These are phyloP conservation scores for Thielaviopsis populi DNA, from an alignment of 2,329 filamentous ascomycete genomes.

Conservation along the genomic window DNA sequence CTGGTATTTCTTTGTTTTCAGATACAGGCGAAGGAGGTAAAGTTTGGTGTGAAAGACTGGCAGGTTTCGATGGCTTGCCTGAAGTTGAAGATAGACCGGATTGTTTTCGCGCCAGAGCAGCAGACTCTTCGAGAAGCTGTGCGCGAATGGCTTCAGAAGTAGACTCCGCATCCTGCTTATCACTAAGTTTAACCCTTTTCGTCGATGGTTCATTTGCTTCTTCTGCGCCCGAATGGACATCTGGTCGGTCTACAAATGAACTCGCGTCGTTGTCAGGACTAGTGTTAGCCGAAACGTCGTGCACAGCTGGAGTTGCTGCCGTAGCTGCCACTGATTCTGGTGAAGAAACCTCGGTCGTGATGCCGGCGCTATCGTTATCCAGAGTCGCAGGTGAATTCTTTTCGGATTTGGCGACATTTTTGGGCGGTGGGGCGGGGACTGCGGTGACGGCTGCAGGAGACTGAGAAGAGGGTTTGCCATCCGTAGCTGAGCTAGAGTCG, in stretches of 20 bases:
- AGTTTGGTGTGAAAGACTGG: neutral
- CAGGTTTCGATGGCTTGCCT: neutral
- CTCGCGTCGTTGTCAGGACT: slow-evolving; percentile 51
- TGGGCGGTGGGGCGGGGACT: neutral
- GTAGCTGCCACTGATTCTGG: slow-evolving; percentile 57
- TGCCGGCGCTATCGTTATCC: neutral
- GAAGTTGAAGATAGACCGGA: neutral
- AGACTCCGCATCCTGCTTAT: slow-evolving; percentile 8
- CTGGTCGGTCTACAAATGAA: neutral
- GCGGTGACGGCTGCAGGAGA: neutral
- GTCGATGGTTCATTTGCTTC: slow-evolving; percentile 19
- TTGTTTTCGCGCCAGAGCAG: slow-evolving; percentile 3
- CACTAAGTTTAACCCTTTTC: slow-evolving; percentile 3
- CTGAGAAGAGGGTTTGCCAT: neutral
- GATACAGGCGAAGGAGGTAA: slow-evolving; percentile 2
- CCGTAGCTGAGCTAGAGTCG: neutral
- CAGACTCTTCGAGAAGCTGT: slow-evolving; percentile 11
- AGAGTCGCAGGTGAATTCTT: neutral
- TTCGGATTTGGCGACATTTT: neutral
- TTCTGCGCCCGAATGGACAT: neutral
- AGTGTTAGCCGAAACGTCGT: slow-evolving; percentile 56
- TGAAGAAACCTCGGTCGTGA: slow-evolving; percentile 29
- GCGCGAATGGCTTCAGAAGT: slow-evolving; percentile 13
- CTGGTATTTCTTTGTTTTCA: neutral
- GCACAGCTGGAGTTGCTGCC: slow-evolving; percentile 53